A percentile compares a stretch with the other conserved stretches of the same genome.
Conservation (phyloP, 169 alveolate species). For the Plasmodium sp. region DNA sequence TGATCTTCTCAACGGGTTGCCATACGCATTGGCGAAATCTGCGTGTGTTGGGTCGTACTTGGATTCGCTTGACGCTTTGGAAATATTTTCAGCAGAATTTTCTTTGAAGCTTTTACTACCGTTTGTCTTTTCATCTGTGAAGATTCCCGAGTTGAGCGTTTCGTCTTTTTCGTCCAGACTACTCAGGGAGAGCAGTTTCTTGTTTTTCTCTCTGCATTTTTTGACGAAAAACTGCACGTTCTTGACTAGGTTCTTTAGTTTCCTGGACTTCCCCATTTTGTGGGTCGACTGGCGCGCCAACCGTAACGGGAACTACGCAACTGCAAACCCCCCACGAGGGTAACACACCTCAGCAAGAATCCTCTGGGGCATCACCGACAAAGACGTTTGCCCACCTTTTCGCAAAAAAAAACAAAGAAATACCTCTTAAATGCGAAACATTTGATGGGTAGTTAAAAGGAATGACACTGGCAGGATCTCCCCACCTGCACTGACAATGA, state of each 20-base stretch:
- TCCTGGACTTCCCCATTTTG: constrained; percentile 38
- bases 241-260: constrained; percentile 45
- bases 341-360: neutral
- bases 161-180: constrained; percentile 44
- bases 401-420: neutral
- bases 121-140: constrained; percentile 27
- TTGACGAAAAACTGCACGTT: constrained; percentile 61
- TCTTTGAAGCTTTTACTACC: constrained; percentile 11
- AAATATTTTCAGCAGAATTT: constrained; percentile 15
- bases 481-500: constrained; percentile 1
- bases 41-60: neutral
- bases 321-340: neutral
- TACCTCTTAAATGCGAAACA: neutral
- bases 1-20: constrained; percentile 16
- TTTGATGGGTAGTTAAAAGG: neutral
- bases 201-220: constrained; percentile 58
- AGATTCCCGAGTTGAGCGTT: neutral
- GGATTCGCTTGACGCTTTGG: constrained; percentile 20
- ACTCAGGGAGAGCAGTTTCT: constrained; percentile 34
- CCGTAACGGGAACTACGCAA: neutral
- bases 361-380: neutral
- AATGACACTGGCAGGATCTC: neutral
- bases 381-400: neutral
- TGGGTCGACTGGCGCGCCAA: neutral
- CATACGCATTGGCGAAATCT: constrained; percentile 16